Evolutionary conservation across 768 basidiomycete genomes (phyloP).

Genomic region (Boletellus ananiceps): DNA sequence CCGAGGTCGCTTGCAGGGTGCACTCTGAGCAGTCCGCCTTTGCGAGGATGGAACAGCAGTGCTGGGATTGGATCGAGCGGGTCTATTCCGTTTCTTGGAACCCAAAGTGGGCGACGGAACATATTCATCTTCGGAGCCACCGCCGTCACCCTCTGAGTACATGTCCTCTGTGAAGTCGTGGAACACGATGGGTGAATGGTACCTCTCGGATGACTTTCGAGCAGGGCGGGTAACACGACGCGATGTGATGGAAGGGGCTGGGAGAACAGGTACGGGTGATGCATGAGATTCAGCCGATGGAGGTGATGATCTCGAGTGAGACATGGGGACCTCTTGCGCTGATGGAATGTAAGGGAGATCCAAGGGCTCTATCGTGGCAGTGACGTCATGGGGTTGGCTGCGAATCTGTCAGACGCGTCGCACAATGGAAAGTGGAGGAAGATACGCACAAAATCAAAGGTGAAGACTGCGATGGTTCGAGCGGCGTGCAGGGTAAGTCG

Average conservation of each 20-base stretch:
- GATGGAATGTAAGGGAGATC: constrained; percentile 17
- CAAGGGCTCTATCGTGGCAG: background rate
- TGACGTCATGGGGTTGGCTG: constrained; percentile 17
- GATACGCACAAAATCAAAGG: constrained; percentile 26
- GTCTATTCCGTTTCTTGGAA: constrained; percentile 33
- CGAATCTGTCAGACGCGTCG: constrained; percentile 11
- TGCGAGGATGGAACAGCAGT: constrained; percentile 1
- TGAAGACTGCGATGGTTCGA: constrained; percentile 4
- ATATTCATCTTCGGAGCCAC: constrained; percentile 44
- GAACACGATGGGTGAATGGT: background rate
- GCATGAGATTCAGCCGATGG: background rate
- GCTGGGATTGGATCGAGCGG: constrained; percentile 1
- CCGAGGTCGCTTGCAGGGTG: constrained; percentile 26
- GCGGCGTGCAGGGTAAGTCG: constrained; percentile 10
- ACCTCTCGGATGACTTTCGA: constrained; percentile 6
- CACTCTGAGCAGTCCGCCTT: constrained; percentile 4
- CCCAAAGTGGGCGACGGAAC: constrained; percentile 34
- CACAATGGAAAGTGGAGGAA: background rate
- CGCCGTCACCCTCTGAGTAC: constrained; percentile 36
- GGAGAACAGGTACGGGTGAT: background rate
- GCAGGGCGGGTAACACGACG: constrained; percentile 13
- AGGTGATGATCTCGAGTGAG: constrained; percentile 1
- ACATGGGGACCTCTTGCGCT: constrained; percentile 1
- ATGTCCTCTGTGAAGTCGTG: constrained; percentile 26
- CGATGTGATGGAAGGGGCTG: constrained; percentile 1